These are phyloP conservation scores for Magnolia changhungtana DNA, from an alignment of 164 flowering plant genomes.

Conservation along the genomic window DNA sequence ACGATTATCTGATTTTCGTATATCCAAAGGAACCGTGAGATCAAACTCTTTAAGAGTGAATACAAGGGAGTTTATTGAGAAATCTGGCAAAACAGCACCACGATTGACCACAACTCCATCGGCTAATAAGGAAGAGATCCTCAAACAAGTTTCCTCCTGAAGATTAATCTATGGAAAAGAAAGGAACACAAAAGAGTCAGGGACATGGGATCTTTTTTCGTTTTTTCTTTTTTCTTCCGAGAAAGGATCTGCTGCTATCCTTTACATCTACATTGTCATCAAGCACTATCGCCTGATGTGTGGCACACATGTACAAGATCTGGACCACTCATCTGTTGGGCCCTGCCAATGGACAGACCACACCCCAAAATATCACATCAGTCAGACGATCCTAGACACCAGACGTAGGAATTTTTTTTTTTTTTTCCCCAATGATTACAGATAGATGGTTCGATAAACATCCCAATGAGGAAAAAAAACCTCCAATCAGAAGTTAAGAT, in stretches of 20 bases:
- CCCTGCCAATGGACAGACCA: not conserved
- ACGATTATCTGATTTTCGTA: slow-evolving; percentile 18
- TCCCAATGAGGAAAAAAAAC: not conserved
- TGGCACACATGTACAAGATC: not conserved
- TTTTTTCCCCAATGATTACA: not conserved
- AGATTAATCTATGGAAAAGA: slow-evolving; percentile 63
- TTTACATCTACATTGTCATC: too few species aligned
- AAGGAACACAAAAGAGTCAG: not conserved
- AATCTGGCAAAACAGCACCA: slow-evolving; percentile 79
- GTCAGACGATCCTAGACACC: not conserved
- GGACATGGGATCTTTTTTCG: not conserved
- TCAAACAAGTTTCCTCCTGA: slow-evolving; percentile 94
- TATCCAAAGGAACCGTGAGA: slow-evolving; percentile 62
- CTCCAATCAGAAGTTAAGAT: not conserved
- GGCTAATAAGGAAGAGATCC: slow-evolving; percentile 81
- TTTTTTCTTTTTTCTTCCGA: too few species aligned
- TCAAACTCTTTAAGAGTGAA: slow-evolving; percentile 71
- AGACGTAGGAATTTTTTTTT: not conserved
- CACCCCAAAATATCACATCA: not conserved
- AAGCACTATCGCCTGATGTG: not conserved
- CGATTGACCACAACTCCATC: slow-evolving; percentile 84
- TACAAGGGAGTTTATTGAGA: slow-evolving; percentile 62
- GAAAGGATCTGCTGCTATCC: not conserved
- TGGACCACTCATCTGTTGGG: not conserved
- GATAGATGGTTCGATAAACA: not conserved